Evolutionary conservation across 352 stramenopile species (phyloP), one percentile per base, ranked within the genome.

Genomic region (Phytophthora capsici): DNA sequence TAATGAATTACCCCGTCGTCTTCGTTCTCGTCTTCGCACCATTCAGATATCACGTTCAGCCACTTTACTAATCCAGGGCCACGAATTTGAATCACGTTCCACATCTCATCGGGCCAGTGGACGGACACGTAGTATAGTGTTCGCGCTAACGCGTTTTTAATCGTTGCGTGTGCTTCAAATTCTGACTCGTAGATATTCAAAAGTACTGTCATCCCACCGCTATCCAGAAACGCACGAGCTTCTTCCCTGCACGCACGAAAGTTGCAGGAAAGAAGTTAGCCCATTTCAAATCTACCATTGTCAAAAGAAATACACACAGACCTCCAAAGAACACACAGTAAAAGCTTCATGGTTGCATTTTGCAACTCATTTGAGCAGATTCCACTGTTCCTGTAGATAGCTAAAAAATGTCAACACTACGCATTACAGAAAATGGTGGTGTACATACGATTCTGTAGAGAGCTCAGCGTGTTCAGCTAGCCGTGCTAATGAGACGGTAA

Each of bases 251-350:
- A 1, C 26, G 26, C 26, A 30, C 26, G 9, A 30, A 30, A 30
- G n/a, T 30, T 30, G 6, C 6, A 37, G 36, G 19, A 52, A 37
- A 50, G 14, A 23, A 8, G n/a, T 40, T 23, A 43, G 2, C 37
- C 37, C 8, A 40, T 40, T 17, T 20, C 22, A 2, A 30, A 13
- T 13, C 34, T 7, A 45, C n/a, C n/a, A n/a, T 30, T 43, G 36
- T 4, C n/a, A 28, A 6, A 19, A 16, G n/a, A 25, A 38, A 26
- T 20, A 13, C 17, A 17, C 10, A 53, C 59, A 17, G 37, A 77
- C 69, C 50, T 77, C 69, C 65, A 71, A 19, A 71, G 37, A 16
- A 71, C 65, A 9, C 47, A 57, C n/a, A 77, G 51, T 17, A 66
- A 54, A 30, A 77, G 49, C 53, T 61, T 69, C 50, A 69, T 54